Evolutionary conservation across 1,284 basidiomycete genomes (phyloP).

Genomic region (Cutaneotrichosporon daszewskae): DNA sequence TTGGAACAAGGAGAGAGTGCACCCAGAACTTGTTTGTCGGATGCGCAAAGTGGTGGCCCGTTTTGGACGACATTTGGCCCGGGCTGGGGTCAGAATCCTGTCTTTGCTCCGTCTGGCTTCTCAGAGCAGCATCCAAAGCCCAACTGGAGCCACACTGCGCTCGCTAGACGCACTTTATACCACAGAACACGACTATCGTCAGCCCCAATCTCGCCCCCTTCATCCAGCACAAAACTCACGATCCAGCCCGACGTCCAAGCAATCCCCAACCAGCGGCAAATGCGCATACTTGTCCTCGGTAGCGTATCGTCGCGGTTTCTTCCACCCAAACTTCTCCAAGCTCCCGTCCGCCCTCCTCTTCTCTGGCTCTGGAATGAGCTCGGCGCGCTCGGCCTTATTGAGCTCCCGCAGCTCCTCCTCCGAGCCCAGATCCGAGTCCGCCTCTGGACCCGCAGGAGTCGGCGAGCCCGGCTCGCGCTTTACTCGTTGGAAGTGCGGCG

Average conservation of each 20-base stretch:
- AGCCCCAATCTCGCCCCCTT: not conserved
- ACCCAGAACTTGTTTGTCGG: slow-evolving; percentile 57
- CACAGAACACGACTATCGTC: slow-evolving; percentile 57
- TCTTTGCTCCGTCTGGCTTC: not conserved
- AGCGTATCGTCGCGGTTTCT: slow-evolving; percentile 22
- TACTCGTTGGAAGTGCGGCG: not conserved
- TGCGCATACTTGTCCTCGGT: slow-evolving; percentile 25
- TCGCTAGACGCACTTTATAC: slow-evolving; percentile 55
- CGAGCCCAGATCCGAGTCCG: too few species aligned
- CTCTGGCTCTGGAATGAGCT: not conserved
- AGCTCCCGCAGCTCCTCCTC: not conserved
- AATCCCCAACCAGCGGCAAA: slow-evolving; percentile 13
- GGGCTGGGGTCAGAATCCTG: slow-evolving; percentile 49
- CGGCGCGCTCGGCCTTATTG: not conserved
- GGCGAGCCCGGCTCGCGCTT: too few species aligned
- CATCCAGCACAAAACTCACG: not conserved
- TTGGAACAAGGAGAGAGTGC: slow-evolving; percentile 52
- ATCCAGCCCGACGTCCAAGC: slow-evolving; percentile 3
- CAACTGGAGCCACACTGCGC: not conserved
- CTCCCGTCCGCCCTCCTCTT: slow-evolving; percentile 1
- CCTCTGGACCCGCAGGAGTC: too few species aligned
- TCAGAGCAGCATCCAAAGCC: too few species aligned
- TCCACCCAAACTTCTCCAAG: slow-evolving; percentile 6
- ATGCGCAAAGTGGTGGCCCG: slow-evolving; percentile 66
- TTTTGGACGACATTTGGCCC: slow-evolving; percentile 57